Evolutionary conservation across 2,329 filamentous ascomycete species (phyloP), one percentile per base, ranked within the genome.

Genomic region (Clathrospora elynae): DNA sequence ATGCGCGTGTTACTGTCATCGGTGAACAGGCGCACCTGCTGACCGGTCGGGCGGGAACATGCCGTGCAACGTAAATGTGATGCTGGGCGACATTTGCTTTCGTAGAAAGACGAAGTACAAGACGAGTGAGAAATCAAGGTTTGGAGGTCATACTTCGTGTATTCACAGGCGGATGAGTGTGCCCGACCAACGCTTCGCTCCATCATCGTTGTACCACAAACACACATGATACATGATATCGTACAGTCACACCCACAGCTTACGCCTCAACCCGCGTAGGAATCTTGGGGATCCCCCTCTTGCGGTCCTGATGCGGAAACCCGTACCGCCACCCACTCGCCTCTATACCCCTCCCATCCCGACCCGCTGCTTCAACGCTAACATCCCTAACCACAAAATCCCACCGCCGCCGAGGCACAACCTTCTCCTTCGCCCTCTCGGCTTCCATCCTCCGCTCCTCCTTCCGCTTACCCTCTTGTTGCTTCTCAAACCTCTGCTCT

Each of bases 201-300:
- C 10, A 10, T 10, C 20, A 6, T 23, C 20, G n/a, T n/a, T n/a
- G n/a, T n/a, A n/a, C n/a, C n/a, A n/a, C n/a, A n/a, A n/a, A n/a
- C n/a, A n/a, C n/a, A n/a, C n/a, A n/a, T n/a, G n/a, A n/a, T 23
- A 23, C 20, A 23, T 23, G 20, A 14, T 35, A 25, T 33, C n/a
- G n/a, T 33, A 33, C 22, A 26, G 11, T 23, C 22, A 36, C 12
- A 33, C 5, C 20, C 36, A 36, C 13, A 35, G 20, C 35, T 48
- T 61, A 71, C 23, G 67, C 67, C 40, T 79, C 76, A 33, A 85
- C 81, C 51, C 73, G 76, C 14, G 76, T 83, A 9, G 82, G 82
- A 49, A 85, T 84, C 74, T 85, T 85, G 57, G 83, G 72, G 50
- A 76, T 71, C 16, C 82, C 82, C 68, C 78, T 79, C 75, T 84